phyloP scores from a whole-genome alignment of 2,329 filamentous ascomycete species.

The Berkeleyomyces rouxiae region DNA sequence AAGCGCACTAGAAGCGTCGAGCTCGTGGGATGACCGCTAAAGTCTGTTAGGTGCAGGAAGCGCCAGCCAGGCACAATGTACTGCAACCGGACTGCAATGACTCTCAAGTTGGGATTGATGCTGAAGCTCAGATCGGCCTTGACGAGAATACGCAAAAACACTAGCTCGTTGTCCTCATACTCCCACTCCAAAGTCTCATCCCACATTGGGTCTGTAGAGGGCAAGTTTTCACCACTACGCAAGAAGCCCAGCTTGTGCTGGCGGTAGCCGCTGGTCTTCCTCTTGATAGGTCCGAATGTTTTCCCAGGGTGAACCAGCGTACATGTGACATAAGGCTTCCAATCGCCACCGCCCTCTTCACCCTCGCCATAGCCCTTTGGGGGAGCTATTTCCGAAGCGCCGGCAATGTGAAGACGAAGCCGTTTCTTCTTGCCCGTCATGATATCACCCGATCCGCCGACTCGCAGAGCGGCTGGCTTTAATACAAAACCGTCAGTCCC shows the following conservation, averaged over 20 bases:
- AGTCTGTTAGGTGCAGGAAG: constrained; percentile 47
- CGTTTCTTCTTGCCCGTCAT: constrained; percentile 30
- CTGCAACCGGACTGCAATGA: constrained; percentile 40
- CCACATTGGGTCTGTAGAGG: constrained; percentile 45
- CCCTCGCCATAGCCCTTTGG: constrained; percentile 11
- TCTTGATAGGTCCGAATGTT: constrained; percentile 34
- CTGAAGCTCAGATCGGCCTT: constrained; percentile 50
- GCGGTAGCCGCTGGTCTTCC: constrained; percentile 44
- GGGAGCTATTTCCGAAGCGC: constrained; percentile 42
- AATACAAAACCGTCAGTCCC: constrained; percentile 49
- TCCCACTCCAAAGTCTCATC: constrained; percentile 51
- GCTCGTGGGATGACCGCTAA: constrained; percentile 46
- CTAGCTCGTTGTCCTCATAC: constrained; percentile 48
- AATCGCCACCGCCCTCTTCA: constrained; percentile 20
- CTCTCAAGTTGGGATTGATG: constrained; percentile 44
- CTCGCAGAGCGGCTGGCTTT: constrained; percentile 43
- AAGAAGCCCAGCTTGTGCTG: constrained; percentile 41
- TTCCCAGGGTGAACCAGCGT: constrained; percentile 43
- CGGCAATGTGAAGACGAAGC: constrained; percentile 41
- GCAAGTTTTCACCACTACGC: constrained; percentile 40
- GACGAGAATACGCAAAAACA: constrained; percentile 46
- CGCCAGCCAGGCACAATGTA: constrained; percentile 42
- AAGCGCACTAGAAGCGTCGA: constrained; percentile 47
- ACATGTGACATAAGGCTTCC: constrained; percentile 45
- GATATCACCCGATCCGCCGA: constrained; percentile 35